Evolutionary conservation across 2,329 filamentous ascomycete species (phyloP).

Genomic region (Trichoderma oligosporum): DNA sequence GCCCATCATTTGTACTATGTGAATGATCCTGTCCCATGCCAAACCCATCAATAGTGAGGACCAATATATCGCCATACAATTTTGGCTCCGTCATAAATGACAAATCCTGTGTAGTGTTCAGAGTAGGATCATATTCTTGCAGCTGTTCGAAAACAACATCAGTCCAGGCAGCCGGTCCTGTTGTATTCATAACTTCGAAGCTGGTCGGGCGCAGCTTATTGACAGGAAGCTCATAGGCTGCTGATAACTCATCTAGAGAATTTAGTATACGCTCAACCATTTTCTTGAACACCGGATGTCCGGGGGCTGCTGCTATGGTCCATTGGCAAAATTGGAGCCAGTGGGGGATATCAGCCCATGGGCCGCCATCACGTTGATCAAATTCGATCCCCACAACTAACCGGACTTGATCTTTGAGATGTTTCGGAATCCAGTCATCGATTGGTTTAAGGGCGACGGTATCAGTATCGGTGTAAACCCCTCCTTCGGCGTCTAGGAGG

Average conservation of each 20-base stretch:
- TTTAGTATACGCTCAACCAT: conserved; percentile 22
- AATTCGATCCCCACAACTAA: conserved; percentile 33
- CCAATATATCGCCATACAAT: conserved; percentile 24
- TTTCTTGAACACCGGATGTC: conserved; percentile 30
- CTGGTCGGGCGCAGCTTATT: neutral
- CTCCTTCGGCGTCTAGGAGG: conserved; percentile 31
- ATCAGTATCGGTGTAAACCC: conserved; percentile 58
- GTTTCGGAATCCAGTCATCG: conserved; percentile 29
- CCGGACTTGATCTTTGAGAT: neutral
- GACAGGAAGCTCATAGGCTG: neutral
- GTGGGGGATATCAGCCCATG: conserved; percentile 30
- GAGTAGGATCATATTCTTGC: conserved; percentile 14
- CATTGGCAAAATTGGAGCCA: conserved; percentile 36
- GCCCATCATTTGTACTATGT: conserved; percentile 28
- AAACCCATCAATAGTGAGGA: conserved; percentile 29
- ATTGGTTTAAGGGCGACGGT: conserved; percentile 53
- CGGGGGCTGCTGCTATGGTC: conserved; percentile 34
- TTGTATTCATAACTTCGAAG: conserved; percentile 21
- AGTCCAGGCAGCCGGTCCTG: conserved; percentile 21
- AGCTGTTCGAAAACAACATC: conserved; percentile 20
- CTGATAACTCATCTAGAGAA: conserved; percentile 23
- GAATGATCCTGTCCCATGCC: conserved; percentile 31
- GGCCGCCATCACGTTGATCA: conserved; percentile 27
- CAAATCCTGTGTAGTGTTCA: conserved; percentile 17
- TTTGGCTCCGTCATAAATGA: conserved; percentile 20